Evolutionary conservation across 352 stramenopile genomes (phyloP).

Genomic region (Phytophthora agathidicida): DNA sequence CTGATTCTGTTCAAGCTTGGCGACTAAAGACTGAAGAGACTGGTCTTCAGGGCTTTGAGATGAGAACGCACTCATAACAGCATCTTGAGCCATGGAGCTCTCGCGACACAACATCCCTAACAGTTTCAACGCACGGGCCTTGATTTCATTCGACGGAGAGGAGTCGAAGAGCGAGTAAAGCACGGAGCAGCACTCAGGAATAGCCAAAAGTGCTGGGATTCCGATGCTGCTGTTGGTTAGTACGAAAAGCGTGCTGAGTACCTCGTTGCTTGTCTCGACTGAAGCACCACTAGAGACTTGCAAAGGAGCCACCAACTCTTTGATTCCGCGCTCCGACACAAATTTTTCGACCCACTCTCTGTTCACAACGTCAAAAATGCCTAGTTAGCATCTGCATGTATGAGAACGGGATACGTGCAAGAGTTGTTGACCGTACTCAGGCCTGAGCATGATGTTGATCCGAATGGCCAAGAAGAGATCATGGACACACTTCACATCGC

Average conservation of each 20-base stretch:
- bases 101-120: constrained; percentile 40
- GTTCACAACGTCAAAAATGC: neutral
- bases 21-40: constrained; percentile 35
- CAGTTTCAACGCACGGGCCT: constrained; percentile 29
- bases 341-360: constrained; percentile 70
- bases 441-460: constrained; percentile 63
- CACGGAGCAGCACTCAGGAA: constrained; percentile 33
- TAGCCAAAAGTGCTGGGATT: constrained; percentile 36
- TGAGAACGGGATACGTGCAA: neutral
- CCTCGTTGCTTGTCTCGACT: constrained; percentile 38
- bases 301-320: constrained; percentile 46
- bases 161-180: constrained; percentile 39
- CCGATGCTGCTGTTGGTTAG: constrained; percentile 43
- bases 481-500: constrained; percentile 39
- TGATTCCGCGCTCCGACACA: constrained; percentile 45
- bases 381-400: neutral
- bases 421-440: constrained; percentile 31
- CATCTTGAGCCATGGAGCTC: constrained; percentile 27
- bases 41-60: constrained; percentile 11
- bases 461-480: constrained; percentile 68
- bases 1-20: constrained; percentile 30
- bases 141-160: constrained; percentile 23
- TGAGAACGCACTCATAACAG: constrained; percentile 38
- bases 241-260: constrained; percentile 57
- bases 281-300: constrained; percentile 28